Base-by-base conservation (phyloP, 164 flowering plant species). In the Stephania japonica region DNA sequence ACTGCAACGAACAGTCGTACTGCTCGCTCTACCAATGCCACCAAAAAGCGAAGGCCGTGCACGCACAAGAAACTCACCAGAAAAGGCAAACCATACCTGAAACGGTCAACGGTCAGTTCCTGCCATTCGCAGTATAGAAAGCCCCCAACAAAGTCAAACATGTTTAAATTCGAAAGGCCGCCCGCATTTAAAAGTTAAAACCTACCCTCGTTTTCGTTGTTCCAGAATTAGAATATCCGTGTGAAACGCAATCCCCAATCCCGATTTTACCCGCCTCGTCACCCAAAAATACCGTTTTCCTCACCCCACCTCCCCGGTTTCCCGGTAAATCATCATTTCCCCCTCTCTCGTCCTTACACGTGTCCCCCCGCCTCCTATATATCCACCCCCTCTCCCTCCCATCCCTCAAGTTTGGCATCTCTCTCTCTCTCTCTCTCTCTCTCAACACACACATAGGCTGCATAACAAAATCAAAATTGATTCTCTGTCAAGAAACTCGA, bases 291-390 rank as follows among this genome's bases (percentile, higher is more conserved):
- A 13, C 9, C 41, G 11, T 65, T 7, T 32, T 25, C 42, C 14
- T 6, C 11, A 25, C 68, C 12, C 6, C 13, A 25, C 14, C 9
- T 25, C 16, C 42, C 68, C 27, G 32, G 8, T 65, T 65, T 65
- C 25, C 26, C 67, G 67, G 38, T 24, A 1, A 16, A 5, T 11
- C 12, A 14, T 32, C 5, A 24, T 23, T 7, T 43, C 19, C 21
- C 7, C 70, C n/a, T 19, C 24, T 65, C 44, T 49, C 64, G 1
- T 65, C 70, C 62, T 64, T 66, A 73, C 75, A 73, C 64, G 75
- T 65, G 75, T 47, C 70, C 47, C 12, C 49, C 21, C 25, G 27
- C 38, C 64, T 19, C 5, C 38, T 62, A 72, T 72, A 72, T 25
- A 24, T 50, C 3, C 2, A 47, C 53, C 16, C 16, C 53, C 18